Conservation (phyloP, 2,329 filamentous ascomycete genomes). For the Ceratocystis destructans region DNA sequence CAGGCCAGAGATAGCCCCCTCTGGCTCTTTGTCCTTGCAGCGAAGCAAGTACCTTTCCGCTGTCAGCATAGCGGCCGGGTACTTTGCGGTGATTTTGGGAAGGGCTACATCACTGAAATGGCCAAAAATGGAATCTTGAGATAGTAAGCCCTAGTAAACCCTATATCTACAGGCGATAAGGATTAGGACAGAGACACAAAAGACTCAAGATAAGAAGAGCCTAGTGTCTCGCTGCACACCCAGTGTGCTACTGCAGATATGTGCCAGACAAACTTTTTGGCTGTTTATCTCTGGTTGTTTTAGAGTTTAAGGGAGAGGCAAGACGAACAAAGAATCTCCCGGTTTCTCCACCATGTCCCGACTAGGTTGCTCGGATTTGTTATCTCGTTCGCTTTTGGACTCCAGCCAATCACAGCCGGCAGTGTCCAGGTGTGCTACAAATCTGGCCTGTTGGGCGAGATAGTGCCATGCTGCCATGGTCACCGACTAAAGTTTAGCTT, state of each 20-base stretch:
- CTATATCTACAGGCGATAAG: neutral
- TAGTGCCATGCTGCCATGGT: no score
- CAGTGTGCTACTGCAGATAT: no score
- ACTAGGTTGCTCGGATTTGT: neutral
- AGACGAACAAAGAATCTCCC: neutral
- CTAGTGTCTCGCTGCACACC: no score
- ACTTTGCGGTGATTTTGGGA: neutral
- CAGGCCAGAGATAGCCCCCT: neutral
- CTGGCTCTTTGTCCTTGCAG: neutral
- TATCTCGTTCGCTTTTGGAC: neutral
- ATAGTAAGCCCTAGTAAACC: neutral
- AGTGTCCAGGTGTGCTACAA: neutral
- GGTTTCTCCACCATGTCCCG: no score
- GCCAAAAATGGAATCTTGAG: neutral
- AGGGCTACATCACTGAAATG: neutral
- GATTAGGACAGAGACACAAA: neutral
- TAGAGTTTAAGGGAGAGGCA: no score
- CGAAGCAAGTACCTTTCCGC: neutral
- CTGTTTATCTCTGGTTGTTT: no score
- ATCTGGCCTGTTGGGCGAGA: neutral
- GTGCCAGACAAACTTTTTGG: no score
- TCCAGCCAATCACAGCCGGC: neutral
- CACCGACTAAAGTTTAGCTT: neutral
- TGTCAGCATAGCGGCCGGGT: neutral
- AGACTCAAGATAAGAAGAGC: neutral